phyloP scores from a whole-genome alignment of 176 grass and related monocot genomes.

The Oryza meridionalis region DNA sequence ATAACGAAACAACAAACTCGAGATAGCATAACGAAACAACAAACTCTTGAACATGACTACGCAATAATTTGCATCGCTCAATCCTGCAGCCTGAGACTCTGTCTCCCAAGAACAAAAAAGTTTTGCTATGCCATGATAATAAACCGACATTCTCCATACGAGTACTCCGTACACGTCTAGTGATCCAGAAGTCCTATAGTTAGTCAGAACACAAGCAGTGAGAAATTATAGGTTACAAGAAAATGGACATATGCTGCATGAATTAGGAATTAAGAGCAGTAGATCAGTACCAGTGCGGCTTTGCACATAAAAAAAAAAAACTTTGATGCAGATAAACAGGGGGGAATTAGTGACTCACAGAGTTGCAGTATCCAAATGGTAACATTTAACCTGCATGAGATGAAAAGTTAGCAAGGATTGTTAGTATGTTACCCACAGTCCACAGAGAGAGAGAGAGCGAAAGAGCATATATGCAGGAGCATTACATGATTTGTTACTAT shows the following conservation, averaged over 20 bases:
- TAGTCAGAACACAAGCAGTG: neutral
- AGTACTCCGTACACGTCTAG: neutral
- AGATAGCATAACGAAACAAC: neutral
- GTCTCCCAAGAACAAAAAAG: neutral
- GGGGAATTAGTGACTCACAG: too few species aligned
- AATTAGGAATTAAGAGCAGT: too few species aligned
- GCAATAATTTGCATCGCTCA: too few species aligned
- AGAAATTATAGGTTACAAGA: neutral
- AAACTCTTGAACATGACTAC: neutral
- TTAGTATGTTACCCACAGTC: too few species aligned
- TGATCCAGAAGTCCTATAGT: neutral
- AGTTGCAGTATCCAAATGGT: too few species aligned
- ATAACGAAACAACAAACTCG: neutral
- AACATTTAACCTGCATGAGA: too few species aligned
- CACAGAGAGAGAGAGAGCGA: too few species aligned
- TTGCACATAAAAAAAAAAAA: neutral
- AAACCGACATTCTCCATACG: neutral
- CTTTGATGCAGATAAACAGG: neutral
- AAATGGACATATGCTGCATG: neutral
- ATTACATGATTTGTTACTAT: too few species aligned
- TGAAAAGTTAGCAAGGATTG: too few species aligned
- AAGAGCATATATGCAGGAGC: too few species aligned
- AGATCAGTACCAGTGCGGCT: neutral
- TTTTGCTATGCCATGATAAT: neutral
- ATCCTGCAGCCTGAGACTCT: too few species aligned